Evolutionary conservation across 108 stramenopile genomes (phyloP).

Genomic region (Skeletonema tropicum): DNA sequence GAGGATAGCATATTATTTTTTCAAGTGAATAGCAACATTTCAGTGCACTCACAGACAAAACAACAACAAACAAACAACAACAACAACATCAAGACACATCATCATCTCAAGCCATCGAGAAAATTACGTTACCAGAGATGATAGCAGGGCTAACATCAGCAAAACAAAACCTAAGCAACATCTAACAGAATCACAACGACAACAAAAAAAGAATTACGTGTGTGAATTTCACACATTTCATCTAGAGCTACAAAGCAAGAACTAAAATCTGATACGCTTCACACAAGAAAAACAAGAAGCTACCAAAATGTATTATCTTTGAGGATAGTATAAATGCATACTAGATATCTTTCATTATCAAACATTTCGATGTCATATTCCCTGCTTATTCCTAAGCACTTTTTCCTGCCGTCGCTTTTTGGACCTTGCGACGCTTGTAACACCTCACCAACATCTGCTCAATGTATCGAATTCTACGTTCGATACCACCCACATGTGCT

Average conservation of each 20-base stretch:
- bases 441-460: conserved; percentile 8
- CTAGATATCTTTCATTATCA: not conserved
- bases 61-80: not conserved
- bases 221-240: not conserved
- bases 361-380: no score
- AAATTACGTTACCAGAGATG: not conserved
- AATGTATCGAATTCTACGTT: conserved; percentile 10
- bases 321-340: conserved; percentile 5
- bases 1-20: not conserved
- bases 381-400: conserved; percentile 3
- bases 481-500: conserved; percentile 2
- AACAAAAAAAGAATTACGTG: not conserved
- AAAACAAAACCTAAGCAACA: not conserved
- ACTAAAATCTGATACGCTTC: not conserved
- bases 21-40: not conserved
- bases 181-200: not conserved
- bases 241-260: not conserved
- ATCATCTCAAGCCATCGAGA: not conserved
- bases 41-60: not conserved
- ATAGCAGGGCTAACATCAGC: not conserved
- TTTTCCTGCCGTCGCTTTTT: conserved; percentile 1
- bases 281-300: not conserved
- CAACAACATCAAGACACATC: not conserved
- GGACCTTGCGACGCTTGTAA: not conserved
- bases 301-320: not conserved